Percentiles rank a stretch among this genome's conserved stretches.
These are phyloP conservation scores for Saccharomycopsis lassenensis DNA, from an alignment of 805 yeast species.

Conservation along the genomic window DNA sequence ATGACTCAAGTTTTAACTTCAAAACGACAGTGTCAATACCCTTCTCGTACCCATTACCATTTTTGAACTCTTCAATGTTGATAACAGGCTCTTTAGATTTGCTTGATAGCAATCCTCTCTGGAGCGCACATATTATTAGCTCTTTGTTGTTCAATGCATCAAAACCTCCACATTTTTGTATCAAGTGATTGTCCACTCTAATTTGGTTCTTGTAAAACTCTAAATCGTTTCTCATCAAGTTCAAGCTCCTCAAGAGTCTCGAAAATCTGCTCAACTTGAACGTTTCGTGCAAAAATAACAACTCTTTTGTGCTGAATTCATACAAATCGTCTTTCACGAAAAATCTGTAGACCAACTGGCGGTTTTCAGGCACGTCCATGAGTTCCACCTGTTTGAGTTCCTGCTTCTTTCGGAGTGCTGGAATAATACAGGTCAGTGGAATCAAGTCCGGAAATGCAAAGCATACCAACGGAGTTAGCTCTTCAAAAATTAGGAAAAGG, in stretches of 20 bases:
- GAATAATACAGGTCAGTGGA: conserved; percentile 49
- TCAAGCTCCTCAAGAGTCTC: conserved; percentile 1
- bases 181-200: conserved; percentile 11
- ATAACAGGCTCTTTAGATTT: neutral
- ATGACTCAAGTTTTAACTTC: conserved; percentile 5
- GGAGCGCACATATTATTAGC: conserved; percentile 8
- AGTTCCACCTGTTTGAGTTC: conserved; percentile 6
- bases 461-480: conserved; percentile 42
- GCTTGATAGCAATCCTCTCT: conserved; percentile 11
- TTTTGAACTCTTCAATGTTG: conserved; percentile 3
- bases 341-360: conserved; percentile 6
- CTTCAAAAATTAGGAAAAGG: conserved; percentile 39
- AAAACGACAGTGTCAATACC: conserved; percentile 6
- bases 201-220: conserved; percentile 9
- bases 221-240: conserved; percentile 4
- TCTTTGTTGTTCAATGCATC: conserved; percentile 10
- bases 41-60: conserved; percentile 6
- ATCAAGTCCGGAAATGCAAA: conserved; percentile 43
- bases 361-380: neutral
- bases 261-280: no score
- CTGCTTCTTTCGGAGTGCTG: conserved; percentile 26
- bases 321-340: conserved; percentile 1
- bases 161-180: conserved; percentile 6
- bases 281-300: no score
- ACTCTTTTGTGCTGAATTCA: neutral